Evolutionary conservation across 2,329 filamentous ascomycete genomes (phyloP).

Genomic region (Stagonosporopsis tanaceti): DNA sequence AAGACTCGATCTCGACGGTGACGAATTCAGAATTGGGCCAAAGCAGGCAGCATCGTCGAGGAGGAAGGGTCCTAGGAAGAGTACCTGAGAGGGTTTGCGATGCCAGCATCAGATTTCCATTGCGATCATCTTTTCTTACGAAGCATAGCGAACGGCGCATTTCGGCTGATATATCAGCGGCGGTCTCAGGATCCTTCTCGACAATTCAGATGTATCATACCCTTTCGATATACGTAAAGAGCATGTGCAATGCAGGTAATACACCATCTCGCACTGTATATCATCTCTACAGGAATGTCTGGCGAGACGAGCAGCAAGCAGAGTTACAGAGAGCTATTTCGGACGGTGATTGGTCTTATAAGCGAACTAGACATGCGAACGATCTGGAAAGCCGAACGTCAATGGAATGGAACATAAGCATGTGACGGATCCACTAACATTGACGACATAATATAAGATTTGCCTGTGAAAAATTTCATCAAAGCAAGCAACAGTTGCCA

Average conservation of each 20-base stretch:
- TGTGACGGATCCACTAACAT: too few relatives aligned
- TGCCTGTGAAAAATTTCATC: conserved; percentile 8
- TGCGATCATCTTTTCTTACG: conserved; percentile 1
- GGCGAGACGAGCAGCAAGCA: background rate
- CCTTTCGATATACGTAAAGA: background rate
- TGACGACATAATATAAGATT: too few relatives aligned
- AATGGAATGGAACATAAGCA: too few relatives aligned
- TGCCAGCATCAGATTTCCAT: background rate
- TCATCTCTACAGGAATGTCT: background rate
- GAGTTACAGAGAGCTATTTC: background rate
- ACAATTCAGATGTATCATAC: too few relatives aligned
- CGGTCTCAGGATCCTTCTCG: background rate
- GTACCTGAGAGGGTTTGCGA: conserved; percentile 8
- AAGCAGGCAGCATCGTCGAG: conserved; percentile 12
- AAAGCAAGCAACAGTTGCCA: conserved; percentile 28
- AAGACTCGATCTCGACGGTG: conserved; percentile 48
- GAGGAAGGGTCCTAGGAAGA: conserved; percentile 29
- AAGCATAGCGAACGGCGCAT: conserved; percentile 19
- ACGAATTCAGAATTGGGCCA: conserved; percentile 49
- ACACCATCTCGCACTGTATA: too few relatives aligned
- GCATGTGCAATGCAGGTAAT: background rate
- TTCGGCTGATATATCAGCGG: background rate
- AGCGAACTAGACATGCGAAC: conserved; percentile 13
- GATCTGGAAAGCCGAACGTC: too few relatives aligned
- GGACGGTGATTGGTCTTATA: conserved; percentile 9